Conservation (phyloP, 2,329 filamentous ascomycete genomes). For the Hortaea werneckii region DNA sequence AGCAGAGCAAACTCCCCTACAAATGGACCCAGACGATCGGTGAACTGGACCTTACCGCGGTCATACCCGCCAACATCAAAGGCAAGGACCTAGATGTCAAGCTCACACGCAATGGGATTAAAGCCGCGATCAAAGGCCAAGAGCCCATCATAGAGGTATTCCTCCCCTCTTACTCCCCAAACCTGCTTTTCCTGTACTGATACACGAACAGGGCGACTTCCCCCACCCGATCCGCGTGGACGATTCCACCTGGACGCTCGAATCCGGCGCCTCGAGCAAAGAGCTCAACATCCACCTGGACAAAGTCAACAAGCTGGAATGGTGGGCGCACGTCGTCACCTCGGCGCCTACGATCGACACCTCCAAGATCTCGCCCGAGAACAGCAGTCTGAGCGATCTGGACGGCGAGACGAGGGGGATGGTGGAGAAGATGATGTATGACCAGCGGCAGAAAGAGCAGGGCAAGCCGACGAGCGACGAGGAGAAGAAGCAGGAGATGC, state of each 20-base stretch:
- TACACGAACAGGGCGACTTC: slow-evolving; percentile 59
- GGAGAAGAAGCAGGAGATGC: slow-evolving; percentile 84
- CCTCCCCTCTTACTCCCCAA: neutral
- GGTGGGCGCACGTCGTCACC: slow-evolving; percentile 91
- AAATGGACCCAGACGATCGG: slow-evolving; percentile 92
- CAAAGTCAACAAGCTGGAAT: slow-evolving; percentile 94
- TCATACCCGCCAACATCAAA: slow-evolving; percentile 73
- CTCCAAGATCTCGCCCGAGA: slow-evolving; percentile 87
- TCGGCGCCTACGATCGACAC: slow-evolving; percentile 86
- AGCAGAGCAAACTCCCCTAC: slow-evolving; percentile 88
- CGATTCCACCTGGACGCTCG: slow-evolving; percentile 90
- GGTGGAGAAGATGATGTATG: slow-evolving; percentile 99
- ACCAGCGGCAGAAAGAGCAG: slow-evolving; percentile 92
- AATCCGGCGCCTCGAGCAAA: slow-evolving; percentile 54
- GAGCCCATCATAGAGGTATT: slow-evolving; percentile 67
- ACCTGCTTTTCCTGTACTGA: neutral
- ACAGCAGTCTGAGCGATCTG: slow-evolving; percentile 79
- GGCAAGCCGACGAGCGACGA: slow-evolving; percentile 86
- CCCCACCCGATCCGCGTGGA: slow-evolving; percentile 70
- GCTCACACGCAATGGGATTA: slow-evolving; percentile 67
- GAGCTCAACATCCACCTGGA: slow-evolving; percentile 83
- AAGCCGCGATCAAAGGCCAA: slow-evolving; percentile 80
- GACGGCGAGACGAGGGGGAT: slow-evolving; percentile 91
- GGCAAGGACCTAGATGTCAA: slow-evolving; percentile 73
- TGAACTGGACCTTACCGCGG: slow-evolving; percentile 71